Percentiles rank a stretch among this genome's conserved stretches.
Conservation (phyloP, 768 basidiomycete genomes). For the Lyophyllum atratum region DNA sequence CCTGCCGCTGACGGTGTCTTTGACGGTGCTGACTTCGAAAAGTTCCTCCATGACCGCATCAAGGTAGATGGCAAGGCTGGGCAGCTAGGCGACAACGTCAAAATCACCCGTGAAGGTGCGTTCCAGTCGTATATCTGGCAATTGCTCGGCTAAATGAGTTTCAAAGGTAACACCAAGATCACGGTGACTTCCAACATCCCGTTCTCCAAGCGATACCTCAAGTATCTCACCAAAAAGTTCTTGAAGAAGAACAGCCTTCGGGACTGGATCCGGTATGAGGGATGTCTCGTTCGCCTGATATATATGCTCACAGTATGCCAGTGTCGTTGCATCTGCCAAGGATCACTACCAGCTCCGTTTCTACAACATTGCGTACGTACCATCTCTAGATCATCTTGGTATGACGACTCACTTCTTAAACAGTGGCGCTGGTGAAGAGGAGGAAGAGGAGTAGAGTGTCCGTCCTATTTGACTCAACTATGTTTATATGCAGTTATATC, state of each 20-base stretch:
- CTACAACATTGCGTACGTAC: conserved; percentile 86
- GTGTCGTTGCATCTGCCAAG: conserved; percentile 92
- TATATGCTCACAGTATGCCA: conserved; percentile 23
- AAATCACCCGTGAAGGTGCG: conserved; percentile 85
- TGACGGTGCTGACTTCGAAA: conserved; percentile 67
- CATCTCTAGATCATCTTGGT: not conserved
- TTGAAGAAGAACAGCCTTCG: conserved; percentile 96
- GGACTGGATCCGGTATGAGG: conserved; percentile 88
- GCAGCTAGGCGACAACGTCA: conserved; percentile 87
- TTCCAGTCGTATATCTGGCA: conserved; percentile 9
- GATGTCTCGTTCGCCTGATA: not conserved
- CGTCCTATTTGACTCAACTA: not conserved
- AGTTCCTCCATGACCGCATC: conserved; percentile 92
- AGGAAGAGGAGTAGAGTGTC: conserved; percentile 27
- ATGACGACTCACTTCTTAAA: not conserved
- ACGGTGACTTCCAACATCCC: conserved; percentile 84
- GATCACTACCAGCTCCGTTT: conserved; percentile 93
- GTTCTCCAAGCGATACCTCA: conserved; percentile 96
- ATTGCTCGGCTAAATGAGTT: not conserved
- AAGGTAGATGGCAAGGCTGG: conserved; percentile 93
- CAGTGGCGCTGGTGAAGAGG: conserved; percentile 28
- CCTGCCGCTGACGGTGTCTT: conserved; percentile 64
- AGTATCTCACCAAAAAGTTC: conserved; percentile 99
- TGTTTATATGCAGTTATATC: conserved; percentile 17
- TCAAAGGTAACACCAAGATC: conserved; percentile 75